Base-by-base conservation (phyloP, 176 grass and related monocot genomes). In the Pontederia crassipes region DNA sequence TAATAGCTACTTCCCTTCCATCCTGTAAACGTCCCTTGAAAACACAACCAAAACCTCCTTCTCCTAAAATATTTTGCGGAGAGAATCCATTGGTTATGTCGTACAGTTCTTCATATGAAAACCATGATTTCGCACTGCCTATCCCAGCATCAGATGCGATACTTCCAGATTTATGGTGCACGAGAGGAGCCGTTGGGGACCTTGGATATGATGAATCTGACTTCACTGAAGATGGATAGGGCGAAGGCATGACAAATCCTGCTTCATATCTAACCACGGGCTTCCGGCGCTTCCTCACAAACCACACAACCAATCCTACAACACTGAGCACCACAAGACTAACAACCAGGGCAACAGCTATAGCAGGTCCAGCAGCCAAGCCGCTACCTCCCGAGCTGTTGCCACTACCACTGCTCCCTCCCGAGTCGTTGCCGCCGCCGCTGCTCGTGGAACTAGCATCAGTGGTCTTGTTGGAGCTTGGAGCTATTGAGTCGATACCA, bases 1-100 rank as follows among this genome's bases (percentile, higher is more conserved):
- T 97, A 15, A 97, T 79, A 2, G 87, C 92, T 12, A 97, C 87
- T 18, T 83, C 66, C 48, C 80, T 85, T 66, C 87, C 87, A 48
- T 91, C 87, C 18, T 66, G 62, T 48, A 97, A 83, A 16, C 45
- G 4, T 9, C 92, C 92, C 51, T 64, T 91, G 75, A 88, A 97
- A 26, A 97, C 92, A 0, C 65, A 85, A 12, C 92, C 92, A 62
- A 97, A 97, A 11, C 92, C 92, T 48, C 92, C 92, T 65, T 97
- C 79, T 0, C 92, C 92, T 1, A 97, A 76, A 47, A 97, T 69
- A 62, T 78, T 97, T 50, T 64, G 79, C 20, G 70, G 40, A 14
- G 81, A 88, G 72, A 97, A 97, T 13, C 87, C 84, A 3, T 88
- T 76, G 35, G 92, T 97, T 3, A 88, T 87, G 60, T 90, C 65